Evolutionary conservation across 192 early-diverging fungal species (phyloP).

Genomic region (Kappamyces sp.): DNA sequence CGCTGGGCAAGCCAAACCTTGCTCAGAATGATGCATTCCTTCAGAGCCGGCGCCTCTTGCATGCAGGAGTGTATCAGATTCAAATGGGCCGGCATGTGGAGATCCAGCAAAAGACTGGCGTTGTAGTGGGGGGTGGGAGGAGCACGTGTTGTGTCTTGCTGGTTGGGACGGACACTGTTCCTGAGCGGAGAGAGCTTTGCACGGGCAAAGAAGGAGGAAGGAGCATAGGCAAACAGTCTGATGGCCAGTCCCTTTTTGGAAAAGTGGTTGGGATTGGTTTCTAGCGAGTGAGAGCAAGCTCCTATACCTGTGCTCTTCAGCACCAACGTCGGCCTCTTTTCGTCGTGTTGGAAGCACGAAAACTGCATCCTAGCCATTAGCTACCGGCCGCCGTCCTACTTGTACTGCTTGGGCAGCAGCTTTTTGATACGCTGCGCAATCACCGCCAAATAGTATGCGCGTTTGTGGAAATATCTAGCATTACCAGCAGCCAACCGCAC

Average conservation of each 20-base stretch:
- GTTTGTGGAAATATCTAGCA: constrained; percentile 86
- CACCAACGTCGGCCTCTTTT: constrained; percentile 38
- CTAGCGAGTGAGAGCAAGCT: background rate
- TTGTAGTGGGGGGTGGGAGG: constrained; percentile 88
- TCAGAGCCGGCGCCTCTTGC: constrained; percentile 67
- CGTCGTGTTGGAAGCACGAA: constrained; percentile 42
- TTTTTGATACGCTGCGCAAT: constrained; percentile 48
- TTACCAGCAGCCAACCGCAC: too few species aligned
- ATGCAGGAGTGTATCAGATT: constrained; percentile 69
- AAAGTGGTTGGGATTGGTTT: constrained; percentile 53
- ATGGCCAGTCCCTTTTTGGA: constrained; percentile 62
- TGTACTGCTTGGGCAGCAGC: constrained; percentile 6
- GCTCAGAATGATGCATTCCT: constrained; percentile 70
- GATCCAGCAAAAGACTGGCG: constrained; percentile 72
- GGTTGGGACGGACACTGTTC: constrained; percentile 68
- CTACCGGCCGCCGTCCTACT: constrained; percentile 7
- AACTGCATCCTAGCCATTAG: constrained; percentile 22
- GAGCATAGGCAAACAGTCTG: constrained; percentile 74
- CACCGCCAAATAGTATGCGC: constrained; percentile 83
- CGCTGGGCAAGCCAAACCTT: constrained; percentile 86
- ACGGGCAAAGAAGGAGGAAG: constrained; percentile 57
- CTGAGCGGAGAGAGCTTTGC: constrained; percentile 69
- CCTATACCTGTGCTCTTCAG: constrained; percentile 21
- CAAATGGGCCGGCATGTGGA: constrained; percentile 66
- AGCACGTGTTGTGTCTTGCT: constrained; percentile 5